Evolutionary conservation across 164 flowering plant species (phyloP).

Genomic region (Magnolia officinalis): DNA sequence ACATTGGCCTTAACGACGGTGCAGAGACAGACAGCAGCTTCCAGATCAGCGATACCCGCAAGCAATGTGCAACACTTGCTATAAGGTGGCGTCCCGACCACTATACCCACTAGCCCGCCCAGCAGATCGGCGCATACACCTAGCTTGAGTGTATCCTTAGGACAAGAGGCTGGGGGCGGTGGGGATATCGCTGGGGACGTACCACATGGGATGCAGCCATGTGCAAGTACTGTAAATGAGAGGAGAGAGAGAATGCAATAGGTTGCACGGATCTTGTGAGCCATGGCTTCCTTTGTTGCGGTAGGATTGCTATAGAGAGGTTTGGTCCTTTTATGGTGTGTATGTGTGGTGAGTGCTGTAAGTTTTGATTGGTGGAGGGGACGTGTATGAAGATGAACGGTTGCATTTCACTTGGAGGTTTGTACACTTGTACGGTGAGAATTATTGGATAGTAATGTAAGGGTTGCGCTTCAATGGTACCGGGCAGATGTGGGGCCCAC

Average conservation of each 20-base stretch:
- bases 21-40: conserved; percentile 54
- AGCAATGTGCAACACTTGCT: conserved; percentile 50
- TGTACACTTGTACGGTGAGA: too few species aligned
- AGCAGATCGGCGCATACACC: conserved; percentile 50
- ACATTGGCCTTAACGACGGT: conserved; percentile 54
- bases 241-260: neutral
- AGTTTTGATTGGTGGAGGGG: conserved; percentile 4
- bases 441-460: neutral
- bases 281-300: neutral
- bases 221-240: neutral
- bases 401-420: neutral
- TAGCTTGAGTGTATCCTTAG: conserved; percentile 48
- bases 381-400: neutral
- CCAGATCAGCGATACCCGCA: conserved; percentile 42
- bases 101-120: conserved; percentile 19
- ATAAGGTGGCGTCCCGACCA: conserved; percentile 22
- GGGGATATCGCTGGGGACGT: conserved; percentile 9
- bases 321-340: neutral
- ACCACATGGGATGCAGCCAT: neutral
- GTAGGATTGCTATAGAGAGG: neutral
- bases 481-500: too few species aligned
- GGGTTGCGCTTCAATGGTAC: neutral
- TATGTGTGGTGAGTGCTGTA: neutral
- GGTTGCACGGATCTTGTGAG: neutral
- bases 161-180: conserved; percentile 26